Evolutionary conservation across 768 basidiomycete genomes (phyloP).

Genomic region (Agrocybe pediades): DNA sequence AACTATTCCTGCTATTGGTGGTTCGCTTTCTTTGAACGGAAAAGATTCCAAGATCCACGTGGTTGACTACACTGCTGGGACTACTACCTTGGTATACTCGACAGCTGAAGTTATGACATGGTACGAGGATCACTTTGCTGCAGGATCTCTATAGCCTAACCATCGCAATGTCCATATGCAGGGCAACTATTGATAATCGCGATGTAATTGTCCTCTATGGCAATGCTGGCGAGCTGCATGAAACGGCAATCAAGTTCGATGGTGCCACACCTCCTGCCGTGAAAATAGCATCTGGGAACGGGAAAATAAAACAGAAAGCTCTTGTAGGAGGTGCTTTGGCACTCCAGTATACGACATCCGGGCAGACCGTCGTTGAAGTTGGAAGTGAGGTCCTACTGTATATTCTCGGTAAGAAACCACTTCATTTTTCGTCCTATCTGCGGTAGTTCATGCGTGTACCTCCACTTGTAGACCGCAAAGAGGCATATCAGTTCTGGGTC

Average conservation of each 20-base stretch:
- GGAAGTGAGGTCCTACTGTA: slow-evolving; percentile 41
- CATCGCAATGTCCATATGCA: slow-evolving; percentile 12
- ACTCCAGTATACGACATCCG: slow-evolving; percentile 48
- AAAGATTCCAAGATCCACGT: slow-evolving; percentile 56
- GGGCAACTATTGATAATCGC: slow-evolving; percentile 49
- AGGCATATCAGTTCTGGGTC: slow-evolving; percentile 55
- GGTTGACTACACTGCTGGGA: slow-evolving; percentile 49
- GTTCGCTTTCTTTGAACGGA: slow-evolving; percentile 43
- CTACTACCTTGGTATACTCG: slow-evolving; percentile 45
- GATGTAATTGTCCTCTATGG: slow-evolving; percentile 53
- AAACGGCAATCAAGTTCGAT: slow-evolving; percentile 46
- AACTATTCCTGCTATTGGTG: slow-evolving; percentile 44
- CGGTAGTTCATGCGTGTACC: neutral
- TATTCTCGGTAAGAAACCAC: slow-evolving; percentile 37
- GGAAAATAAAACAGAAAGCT: slow-evolving; percentile 34
- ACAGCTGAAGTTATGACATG: slow-evolving; percentile 53
- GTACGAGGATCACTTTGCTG: slow-evolving; percentile 19
- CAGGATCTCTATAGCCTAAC: neutral
- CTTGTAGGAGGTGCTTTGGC: slow-evolving; percentile 38
- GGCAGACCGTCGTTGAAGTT: slow-evolving; percentile 47
- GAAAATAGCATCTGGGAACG: slow-evolving; percentile 35
- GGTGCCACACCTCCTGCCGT: slow-evolving; percentile 24
- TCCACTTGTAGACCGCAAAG: slow-evolving; percentile 38
- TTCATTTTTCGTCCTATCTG: neutral
- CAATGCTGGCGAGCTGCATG: slow-evolving; percentile 47